Evolutionary conservation across 768 basidiomycete species (phyloP), one percentile per base, ranked within the genome.

Genomic region (Podaxis sp.): DNA sequence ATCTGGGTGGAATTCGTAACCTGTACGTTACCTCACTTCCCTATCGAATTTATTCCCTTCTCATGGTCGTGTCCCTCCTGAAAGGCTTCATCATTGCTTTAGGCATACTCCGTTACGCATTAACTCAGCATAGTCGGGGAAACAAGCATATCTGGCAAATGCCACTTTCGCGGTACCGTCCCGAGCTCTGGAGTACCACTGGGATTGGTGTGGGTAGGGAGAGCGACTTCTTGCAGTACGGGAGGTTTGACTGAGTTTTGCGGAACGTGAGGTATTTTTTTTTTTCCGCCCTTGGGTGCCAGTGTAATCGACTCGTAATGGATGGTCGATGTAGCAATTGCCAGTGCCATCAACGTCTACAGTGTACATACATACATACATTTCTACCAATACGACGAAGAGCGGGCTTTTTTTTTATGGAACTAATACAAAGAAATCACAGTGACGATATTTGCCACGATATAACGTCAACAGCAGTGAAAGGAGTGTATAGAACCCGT

Each of bases 1-100:
- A 78, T 85, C 38, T 87, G 85, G 85, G 71, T 85, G 47, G 79
- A 82, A 68, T 85, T 83, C 72, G 44, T 81, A 27, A 69, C 80
- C 4, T 72, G 84, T 85, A 61, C 40, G 83, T 37, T 37, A 3
- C 10, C 42, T 35, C 18, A 18, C 32, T 5, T 21, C 36, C 6
- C 51, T 37, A 32, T 40, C 44, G 5, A 6, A 46, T 35, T 25
- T n/a, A 44, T 36, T 55, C 46, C 46, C 36, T 28, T 14, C 36
- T 54, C 28, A 50, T 2, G 9, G 32, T 40, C 56, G 23, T 35
- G 14, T 35, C 35, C 23, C 35, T 7, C 27, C 47, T 21, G 7
- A 14, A 32, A 85, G 83, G 82, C 66, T 71, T 81, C 63, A 66
- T 73, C 55, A 79, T 76, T 25, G 67, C 75, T 4, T 46, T 77